phyloP scores from a whole-genome alignment of 2,329 filamentous ascomycete species.

The Gaeumannomyces tritici region DNA sequence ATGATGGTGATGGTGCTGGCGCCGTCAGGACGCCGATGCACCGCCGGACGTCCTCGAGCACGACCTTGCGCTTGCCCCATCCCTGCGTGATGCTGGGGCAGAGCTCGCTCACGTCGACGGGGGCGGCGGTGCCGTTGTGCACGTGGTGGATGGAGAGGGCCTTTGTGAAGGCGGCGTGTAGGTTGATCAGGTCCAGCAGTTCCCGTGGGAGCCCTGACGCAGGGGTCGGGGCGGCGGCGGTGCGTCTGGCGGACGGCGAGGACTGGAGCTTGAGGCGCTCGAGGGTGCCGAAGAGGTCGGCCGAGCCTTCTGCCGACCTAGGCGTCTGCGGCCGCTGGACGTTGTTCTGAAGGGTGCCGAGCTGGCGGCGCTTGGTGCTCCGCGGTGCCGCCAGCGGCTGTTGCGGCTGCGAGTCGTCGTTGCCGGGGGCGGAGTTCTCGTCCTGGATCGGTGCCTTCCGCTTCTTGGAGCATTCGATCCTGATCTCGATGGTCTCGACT shows the following conservation, averaged over 20 bases:
- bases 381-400: background rate
- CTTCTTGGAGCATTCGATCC: slow-evolving; percentile 21
- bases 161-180: slow-evolving; percentile 60
- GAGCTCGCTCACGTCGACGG: slow-evolving; percentile 53
- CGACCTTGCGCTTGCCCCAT: slow-evolving; percentile 64
- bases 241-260: slow-evolving; percentile 16
- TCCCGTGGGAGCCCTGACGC: slow-evolving; percentile 33
- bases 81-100: slow-evolving; percentile 53
- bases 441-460: slow-evolving; percentile 22
- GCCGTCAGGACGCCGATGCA: slow-evolving; percentile 52
- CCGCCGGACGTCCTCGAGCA: slow-evolving; percentile 54
- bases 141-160: slow-evolving; percentile 60
- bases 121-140: slow-evolving; percentile 53
- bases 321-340: slow-evolving; percentile 13
- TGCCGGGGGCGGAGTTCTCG: slow-evolving; percentile 13
- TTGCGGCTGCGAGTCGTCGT: background rate
- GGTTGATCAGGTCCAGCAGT: slow-evolving; percentile 47
- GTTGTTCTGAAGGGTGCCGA: slow-evolving; percentile 4
- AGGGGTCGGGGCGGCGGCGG: slow-evolving; percentile 21
- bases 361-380: slow-evolving; percentile 12
- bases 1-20: no score
- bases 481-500: slow-evolving; percentile 15
- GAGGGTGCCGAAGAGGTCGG: slow-evolving; percentile 12
- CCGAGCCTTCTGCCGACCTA: slow-evolving; percentile 11
- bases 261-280: slow-evolving; percentile 30